These are phyloP conservation scores for Hanseniaspora singularis DNA, from an alignment of 805 yeast species.

Conservation along the genomic window DNA sequence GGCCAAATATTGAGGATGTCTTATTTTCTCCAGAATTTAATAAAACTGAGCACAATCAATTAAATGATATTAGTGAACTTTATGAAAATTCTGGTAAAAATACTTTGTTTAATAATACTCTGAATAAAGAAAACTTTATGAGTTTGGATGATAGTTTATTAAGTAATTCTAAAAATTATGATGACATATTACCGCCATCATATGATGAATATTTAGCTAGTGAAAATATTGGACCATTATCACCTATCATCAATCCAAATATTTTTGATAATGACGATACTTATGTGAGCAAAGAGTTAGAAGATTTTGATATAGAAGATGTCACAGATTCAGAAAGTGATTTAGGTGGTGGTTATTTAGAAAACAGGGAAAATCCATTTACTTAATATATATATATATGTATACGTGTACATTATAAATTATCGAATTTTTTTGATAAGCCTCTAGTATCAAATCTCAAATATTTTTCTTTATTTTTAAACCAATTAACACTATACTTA, in stretches of 20 bases:
- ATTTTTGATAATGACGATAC: not conserved
- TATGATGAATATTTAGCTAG: conserved; percentile 11
- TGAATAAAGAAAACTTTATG: conserved; percentile 19
- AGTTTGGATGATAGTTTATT: not conserved
- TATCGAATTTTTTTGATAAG: conserved; percentile 23
- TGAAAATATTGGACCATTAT: conserved; percentile 9
- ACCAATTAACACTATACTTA: conserved; percentile 33
- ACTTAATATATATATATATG: not conserved
- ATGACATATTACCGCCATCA: conserved; percentile 1
- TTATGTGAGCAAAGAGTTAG: conserved; percentile 12
- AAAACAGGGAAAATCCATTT: conserved; percentile 10
- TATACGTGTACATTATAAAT: conserved; percentile 21
- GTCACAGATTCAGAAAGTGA: conserved; percentile 14
- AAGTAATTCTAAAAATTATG: not conserved
- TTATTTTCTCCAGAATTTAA: conserved; percentile 6
- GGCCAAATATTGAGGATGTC: conserved; percentile 4
- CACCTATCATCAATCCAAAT: conserved; percentile 5
- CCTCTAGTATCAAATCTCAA: conserved; percentile 29
- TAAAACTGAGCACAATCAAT: not conserved
- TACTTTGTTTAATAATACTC: conserved; percentile 26
- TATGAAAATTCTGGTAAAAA: conserved; percentile 34
- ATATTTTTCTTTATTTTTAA: conserved; percentile 30
- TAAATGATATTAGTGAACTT: not conserved
- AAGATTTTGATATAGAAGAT: conserved; percentile 15
- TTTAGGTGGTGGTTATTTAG: conserved; percentile 5